Evolutionary conservation across 179 eudicot genomes (phyloP), one percentile per base, ranked within the genome.

Genomic region (Sideroxylon spinosum): DNA sequence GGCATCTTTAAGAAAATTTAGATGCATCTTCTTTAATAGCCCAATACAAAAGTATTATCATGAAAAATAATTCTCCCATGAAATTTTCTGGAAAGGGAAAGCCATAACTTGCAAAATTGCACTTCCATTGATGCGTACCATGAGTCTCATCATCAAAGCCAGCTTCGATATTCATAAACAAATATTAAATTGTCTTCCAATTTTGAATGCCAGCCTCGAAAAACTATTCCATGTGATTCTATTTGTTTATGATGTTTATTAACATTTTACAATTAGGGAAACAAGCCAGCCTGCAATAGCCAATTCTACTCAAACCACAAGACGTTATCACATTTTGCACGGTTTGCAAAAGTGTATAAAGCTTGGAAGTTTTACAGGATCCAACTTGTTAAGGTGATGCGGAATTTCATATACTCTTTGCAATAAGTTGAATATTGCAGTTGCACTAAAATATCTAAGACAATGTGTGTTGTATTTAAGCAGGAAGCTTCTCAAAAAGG

Each of bases 361-460:
- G 99, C 98, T 52, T 95, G 99, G 99, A 90, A 85, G 77, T 95
- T 95, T 79, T 95, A 93, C 88, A 86, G 99, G 87, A 84, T 89
- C 78, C 94, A 93, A 75, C 98, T 95, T 44, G 89, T 95, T 63
- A 90, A 93, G 97, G 98, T 95, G 53, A 80, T 49, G 13, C 29
- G 14, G 19, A 13, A 73, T 62, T 61, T 57, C 49, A 65, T 8
- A 46, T 14, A 14, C 56, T 20, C n/a, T 14, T 69, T 23, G 2
- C 12, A 1, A 1, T 23, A 37, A 56, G 26, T 52, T 53, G 44
- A 23, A 50, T 12, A 0, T 44, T 77, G 73, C 67, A 46, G 10
- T 32, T 68, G 16, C 50, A 74, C 32, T 50, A 23, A 59, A 44
- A 67, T 59, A 48, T 62, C 44, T 37, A 3, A 37, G 46, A 65